Base-by-base conservation (phyloP, 2,329 filamentous ascomycete species). In the Allantophomopsis lycopodina region DNA sequence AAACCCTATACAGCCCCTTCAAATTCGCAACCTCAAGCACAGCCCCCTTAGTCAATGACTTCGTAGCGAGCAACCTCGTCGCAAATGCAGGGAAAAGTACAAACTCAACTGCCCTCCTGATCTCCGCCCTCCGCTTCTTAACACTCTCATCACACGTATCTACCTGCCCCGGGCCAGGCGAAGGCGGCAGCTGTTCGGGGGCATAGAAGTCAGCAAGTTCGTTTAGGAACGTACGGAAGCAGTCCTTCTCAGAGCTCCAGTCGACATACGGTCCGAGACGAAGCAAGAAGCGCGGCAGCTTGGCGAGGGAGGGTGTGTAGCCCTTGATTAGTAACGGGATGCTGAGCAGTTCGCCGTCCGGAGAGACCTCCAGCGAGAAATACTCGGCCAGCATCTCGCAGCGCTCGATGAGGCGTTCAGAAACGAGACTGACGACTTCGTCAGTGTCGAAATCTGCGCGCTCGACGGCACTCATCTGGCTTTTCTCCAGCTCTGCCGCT, bases 321-420 rank as follows among this genome's bases (percentile, higher is more conserved):
- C 86, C 87, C 59, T 88, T 94, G 35, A 94, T 60, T 30, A 98
- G 66, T 7, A 98, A 66, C 0, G 91, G 93, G 13, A 98, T 79
- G 21, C 77, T 77, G 36, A 80, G 60, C 2, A 98, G 65, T 39
- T 89, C 74, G 11, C 88, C 89, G 1, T 81, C 68, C 1, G 79
- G 74, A 0, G 83, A 83, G 30, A 98, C 77, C 40, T 89, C 79
- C 35, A 98, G 63, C 1, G 80, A 82, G 58, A 98, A 96, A 60
- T 98, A 98, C 59, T 98, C 91, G 2, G 73, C 66, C 1, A 98
- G 71, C 84, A 98, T 93, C 51, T 89, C 82, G 30, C 83, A 71
- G 10, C 82, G 74, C 46, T 79, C 73, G 23, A 93, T 69, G 2
- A 96, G 66, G 48, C 87, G 79, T 2, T 68, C 59, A 0, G 70